These are phyloP conservation scores for Fusarium sp. DNA, from an alignment of 2,329 filamentous ascomycete genomes.

Conservation along the genomic window DNA sequence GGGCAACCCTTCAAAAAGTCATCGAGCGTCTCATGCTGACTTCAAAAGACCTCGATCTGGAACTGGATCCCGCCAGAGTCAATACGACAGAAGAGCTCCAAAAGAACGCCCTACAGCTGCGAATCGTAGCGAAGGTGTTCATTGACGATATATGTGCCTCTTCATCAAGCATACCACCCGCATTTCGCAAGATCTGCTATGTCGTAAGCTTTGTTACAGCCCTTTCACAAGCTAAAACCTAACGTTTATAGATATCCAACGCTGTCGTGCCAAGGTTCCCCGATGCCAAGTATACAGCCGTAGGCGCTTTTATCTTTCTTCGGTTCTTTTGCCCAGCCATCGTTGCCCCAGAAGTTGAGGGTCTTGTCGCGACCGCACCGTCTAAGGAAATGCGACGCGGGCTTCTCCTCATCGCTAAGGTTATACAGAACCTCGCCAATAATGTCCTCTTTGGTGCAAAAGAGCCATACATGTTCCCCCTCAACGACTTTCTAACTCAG, in stretches of 20 bases:
- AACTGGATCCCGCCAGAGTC: conserved; percentile 76
- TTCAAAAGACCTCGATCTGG: conserved; percentile 77
- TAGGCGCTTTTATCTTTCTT: conserved; percentile 80
- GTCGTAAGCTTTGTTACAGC: conserved; percentile 65
- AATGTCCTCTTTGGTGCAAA: conserved; percentile 81
- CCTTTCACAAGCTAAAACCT: neutral
- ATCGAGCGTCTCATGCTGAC: conserved; percentile 77
- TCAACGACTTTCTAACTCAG: conserved; percentile 78
- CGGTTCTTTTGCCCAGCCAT: conserved; percentile 82
- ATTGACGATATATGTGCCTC: conserved; percentile 80
- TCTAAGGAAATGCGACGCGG: conserved; percentile 80
- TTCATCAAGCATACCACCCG: conserved; percentile 71
- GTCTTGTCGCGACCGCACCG: conserved; percentile 72
- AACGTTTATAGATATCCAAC: conserved; percentile 66
- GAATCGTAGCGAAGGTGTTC: conserved; percentile 79
- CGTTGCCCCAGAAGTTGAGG: conserved; percentile 78
- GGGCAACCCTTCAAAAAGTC: conserved; percentile 76
- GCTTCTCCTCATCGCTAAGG: conserved; percentile 78
- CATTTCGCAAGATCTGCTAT: conserved; percentile 78
- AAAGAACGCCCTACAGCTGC: conserved; percentile 77
- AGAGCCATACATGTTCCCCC: conserved; percentile 80
- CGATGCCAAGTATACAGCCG: conserved; percentile 80
- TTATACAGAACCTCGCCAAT: conserved; percentile 80
- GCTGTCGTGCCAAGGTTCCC: conserved; percentile 76
- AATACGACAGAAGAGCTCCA: conserved; percentile 73